phyloP scores from a whole-genome alignment of 2,329 filamentous ascomycete species.

The Colletotrichum aenigma region DNA sequence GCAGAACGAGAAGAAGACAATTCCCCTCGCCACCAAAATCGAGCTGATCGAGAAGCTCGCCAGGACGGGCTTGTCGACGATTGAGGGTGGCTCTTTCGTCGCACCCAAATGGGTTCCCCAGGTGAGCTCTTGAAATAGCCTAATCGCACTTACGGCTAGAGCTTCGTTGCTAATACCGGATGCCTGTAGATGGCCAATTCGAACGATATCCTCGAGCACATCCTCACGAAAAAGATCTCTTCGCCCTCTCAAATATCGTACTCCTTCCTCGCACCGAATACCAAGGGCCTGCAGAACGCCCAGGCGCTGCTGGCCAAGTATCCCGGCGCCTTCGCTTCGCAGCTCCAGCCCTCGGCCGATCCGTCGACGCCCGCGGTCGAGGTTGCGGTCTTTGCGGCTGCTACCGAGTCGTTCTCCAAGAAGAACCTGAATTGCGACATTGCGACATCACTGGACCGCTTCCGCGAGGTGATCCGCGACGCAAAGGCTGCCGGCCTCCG shows the following conservation, averaged over 20 bases:
- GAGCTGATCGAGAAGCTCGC: conserved; percentile 75
- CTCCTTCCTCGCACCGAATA: conserved; percentile 82
- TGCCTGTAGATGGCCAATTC: conserved; percentile 75
- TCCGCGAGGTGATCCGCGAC: conserved; percentile 71
- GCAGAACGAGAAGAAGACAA: conserved; percentile 79
- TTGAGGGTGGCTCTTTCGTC: conserved; percentile 85
- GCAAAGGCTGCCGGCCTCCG: conserved; percentile 69
- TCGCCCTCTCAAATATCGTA: conserved; percentile 68
- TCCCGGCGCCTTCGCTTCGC: conserved; percentile 53
- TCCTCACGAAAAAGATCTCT: conserved; percentile 62
- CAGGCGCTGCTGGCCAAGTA: conserved; percentile 53
- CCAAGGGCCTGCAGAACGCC: conserved; percentile 72
- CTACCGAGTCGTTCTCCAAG: conserved; percentile 79
- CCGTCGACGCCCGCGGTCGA: conserved; percentile 60
- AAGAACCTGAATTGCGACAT: conserved; percentile 86
- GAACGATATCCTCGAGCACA: conserved; percentile 72
- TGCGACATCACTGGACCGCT: conserved; percentile 72
- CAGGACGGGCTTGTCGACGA: conserved; percentile 70
- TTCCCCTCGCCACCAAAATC: conserved; percentile 76
- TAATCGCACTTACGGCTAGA: background rate
- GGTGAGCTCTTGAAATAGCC: conserved; percentile 43
- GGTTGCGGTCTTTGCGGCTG: conserved; percentile 81
- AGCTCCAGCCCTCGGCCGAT: conserved; percentile 47
- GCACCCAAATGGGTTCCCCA: conserved; percentile 86
- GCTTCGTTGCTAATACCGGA: background rate